phyloP scores from a whole-genome alignment of 2,329 filamentous ascomycete genomes.

The Aschersonia sp. region DNA sequence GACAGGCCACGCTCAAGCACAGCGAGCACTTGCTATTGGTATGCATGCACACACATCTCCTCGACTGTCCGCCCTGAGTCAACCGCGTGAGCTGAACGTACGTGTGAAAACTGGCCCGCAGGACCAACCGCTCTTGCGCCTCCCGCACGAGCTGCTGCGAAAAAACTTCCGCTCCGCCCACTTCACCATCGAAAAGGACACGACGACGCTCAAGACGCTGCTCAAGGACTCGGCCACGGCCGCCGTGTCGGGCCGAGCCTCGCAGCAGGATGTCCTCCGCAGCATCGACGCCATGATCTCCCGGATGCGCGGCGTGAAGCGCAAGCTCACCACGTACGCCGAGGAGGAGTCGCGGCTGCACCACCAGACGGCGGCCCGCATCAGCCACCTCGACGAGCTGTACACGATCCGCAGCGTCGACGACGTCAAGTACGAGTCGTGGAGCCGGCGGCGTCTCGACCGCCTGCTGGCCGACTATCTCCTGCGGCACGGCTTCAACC shows the following conservation, averaged over 20 bases:
- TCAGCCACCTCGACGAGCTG: constrained; percentile 68
- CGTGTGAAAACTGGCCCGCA: constrained; percentile 16
- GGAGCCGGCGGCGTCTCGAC: constrained; percentile 71
- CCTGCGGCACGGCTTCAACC: constrained; percentile 65
- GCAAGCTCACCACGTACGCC: constrained; percentile 65
- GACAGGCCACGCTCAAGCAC: too few species aligned
- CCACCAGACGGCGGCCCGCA: constrained; percentile 58
- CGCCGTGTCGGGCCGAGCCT: constrained; percentile 46
- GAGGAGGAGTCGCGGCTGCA: constrained; percentile 71
- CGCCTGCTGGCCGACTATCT: constrained; percentile 86
- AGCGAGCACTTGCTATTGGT: too few species aligned
- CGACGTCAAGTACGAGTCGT: constrained; percentile 86
- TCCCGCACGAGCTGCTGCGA: constrained; percentile 82
- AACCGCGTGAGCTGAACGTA: too few species aligned
- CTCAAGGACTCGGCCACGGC: constrained; percentile 52
- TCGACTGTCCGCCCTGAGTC: too few species aligned
- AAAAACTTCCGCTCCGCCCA: constrained; percentile 88
- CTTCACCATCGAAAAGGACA: constrained; percentile 60
- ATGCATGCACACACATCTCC: too few species aligned
- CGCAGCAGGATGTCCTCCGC: constrained; percentile 58
- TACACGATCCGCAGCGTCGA: constrained; percentile 68
- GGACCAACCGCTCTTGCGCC: constrained; percentile 89
- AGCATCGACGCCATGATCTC: constrained; percentile 74
- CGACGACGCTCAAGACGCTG: constrained; percentile 43
- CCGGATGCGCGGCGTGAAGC: constrained; percentile 74